Evolutionary conservation across 2,329 filamentous ascomycete genomes (phyloP).

Genomic region (Thielaviopsis euricoi): DNA sequence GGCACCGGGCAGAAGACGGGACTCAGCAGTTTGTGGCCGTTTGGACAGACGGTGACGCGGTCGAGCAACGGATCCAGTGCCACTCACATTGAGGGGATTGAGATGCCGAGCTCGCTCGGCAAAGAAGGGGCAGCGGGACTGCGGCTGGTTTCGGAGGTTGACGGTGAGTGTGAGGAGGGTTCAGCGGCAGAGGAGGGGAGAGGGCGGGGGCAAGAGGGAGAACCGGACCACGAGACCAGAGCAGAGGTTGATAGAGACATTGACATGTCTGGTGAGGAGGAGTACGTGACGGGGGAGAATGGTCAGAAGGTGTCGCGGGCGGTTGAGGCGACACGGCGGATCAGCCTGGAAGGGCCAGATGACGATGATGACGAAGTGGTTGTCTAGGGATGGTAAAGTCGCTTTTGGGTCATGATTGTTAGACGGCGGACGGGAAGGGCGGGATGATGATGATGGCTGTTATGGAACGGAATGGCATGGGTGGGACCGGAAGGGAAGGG

Average conservation of each 20-base stretch:
- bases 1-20: slow-evolving; percentile 16
- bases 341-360: slow-evolving; percentile 43
- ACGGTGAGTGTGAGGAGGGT: no score
- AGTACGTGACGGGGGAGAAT: slow-evolving; percentile 20
- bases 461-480: neutral
- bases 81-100: slow-evolving; percentile 11
- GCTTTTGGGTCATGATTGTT: neutral
- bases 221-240: slow-evolving; percentile 4
- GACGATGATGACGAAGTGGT: slow-evolving; percentile 30
- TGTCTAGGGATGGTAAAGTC: slow-evolving; percentile 13
- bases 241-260: slow-evolving; percentile 13
- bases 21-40: slow-evolving; percentile 42
- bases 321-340: slow-evolving; percentile 35
- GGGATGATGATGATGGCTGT: neutral
- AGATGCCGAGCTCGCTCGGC: neutral
- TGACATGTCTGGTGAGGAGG: slow-evolving; percentile 14
- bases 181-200: no score
- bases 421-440: neutral
- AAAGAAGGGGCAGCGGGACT: neutral
- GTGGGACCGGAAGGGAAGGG: no score
- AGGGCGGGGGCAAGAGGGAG: no score
- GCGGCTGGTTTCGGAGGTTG: slow-evolving; percentile 13
- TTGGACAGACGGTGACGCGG: slow-evolving; percentile 20
- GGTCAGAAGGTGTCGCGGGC: slow-evolving; percentile 27
- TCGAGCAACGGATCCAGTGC: neutral